Percentiles rank a stretch among this genome's conserved stretches.
Conservation (phyloP, 2,329 filamentous ascomycete species). For the Colletotrichum cuscutae region DNA sequence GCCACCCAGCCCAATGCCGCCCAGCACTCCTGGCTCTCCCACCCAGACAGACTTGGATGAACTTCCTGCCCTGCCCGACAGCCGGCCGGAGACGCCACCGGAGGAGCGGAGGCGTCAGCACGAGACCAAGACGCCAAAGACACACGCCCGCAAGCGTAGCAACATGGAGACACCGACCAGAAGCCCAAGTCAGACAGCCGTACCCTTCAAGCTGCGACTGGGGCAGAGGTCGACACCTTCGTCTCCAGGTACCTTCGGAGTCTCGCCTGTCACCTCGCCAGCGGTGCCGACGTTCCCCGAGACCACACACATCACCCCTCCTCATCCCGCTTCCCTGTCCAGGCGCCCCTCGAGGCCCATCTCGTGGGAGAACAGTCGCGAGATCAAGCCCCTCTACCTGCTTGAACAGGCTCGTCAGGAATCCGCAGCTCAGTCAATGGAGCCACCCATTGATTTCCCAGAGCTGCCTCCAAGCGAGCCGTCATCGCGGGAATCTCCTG, state of each 20-base stretch:
- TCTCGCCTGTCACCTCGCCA: slow-evolving; percentile 51
- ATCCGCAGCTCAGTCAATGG: slow-evolving; percentile 38
- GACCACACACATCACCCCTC: neutral
- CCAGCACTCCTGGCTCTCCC: slow-evolving; percentile 66
- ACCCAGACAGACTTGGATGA: slow-evolving; percentile 45
- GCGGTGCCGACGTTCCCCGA: slow-evolving; percentile 47
- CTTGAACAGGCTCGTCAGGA: slow-evolving; percentile 70
- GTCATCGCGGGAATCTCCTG: slow-evolving; percentile 48
- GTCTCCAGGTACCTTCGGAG: slow-evolving; percentile 51
- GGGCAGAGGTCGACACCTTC: slow-evolving; percentile 57
- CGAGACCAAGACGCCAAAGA: slow-evolving; percentile 51
- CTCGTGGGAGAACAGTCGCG: slow-evolving; percentile 72
- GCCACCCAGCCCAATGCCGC: slow-evolving; percentile 72
- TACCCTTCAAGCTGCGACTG: slow-evolving; percentile 66
- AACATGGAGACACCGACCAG: slow-evolving; percentile 58
- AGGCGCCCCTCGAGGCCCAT: slow-evolving; percentile 61
- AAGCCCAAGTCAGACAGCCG: slow-evolving; percentile 66
- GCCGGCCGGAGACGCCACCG: slow-evolving; percentile 66
- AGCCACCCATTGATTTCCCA: slow-evolving; percentile 55
- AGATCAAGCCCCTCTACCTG: slow-evolving; percentile 85
- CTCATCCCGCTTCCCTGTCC: slow-evolving; percentile 30
- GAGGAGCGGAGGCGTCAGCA: slow-evolving; percentile 55
- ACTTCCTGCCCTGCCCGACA: slow-evolving; percentile 68
- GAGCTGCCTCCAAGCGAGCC: slow-evolving; percentile 58
- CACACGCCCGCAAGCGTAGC: slow-evolving; percentile 61